Base-by-base conservation (phyloP, 2,329 filamentous ascomycete species). In the Botrytis medusae region DNA sequence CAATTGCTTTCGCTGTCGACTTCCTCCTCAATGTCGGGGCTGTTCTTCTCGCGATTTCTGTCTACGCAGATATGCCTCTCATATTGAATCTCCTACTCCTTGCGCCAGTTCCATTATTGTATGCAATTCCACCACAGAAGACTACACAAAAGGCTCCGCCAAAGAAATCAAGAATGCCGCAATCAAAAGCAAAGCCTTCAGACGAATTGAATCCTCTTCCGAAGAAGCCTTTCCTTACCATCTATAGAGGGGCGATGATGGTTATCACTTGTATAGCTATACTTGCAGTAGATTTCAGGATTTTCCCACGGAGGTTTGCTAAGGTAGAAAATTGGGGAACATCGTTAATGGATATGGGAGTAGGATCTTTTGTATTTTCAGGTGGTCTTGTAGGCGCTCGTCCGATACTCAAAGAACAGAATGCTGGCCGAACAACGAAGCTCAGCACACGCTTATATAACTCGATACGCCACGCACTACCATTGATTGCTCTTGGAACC, bases 281-380 rank as follows among this genome's bases (percentile, higher is more conserved):
- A 77, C 87, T 99, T n/a, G 96, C 96, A 25, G 96, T 99, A 69
- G 96, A 99, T 83, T 99, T 99, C 81, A 90, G 87, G 29, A 86
- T 98, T 74, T 99, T 99, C 79, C 96, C 96, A 3, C 90, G 96
- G 42, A 91, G 96, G 46, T 98, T 98, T 81, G 96, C 94, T 73
- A 99, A 99, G 84, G 96, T 97, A 3, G 96, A 99, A 83, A 98
- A 93, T n/a, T 99, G 96, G 94, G 96, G 96, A 72, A 98, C 95
- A 1, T 98, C 95, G n/a, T 85, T 99, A 75, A 99, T 99, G 96
- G 96, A 99, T 81, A 87, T 98, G 79, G 96, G 96, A 67, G 96
- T 99, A 65, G 96, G 96, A 42, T 97, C 95, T 20, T 99, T 99
- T 83, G 96, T 99, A 78, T 99, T 97, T 83, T 94, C 94, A 3